These are phyloP conservation scores for Alternaria angustiovoidea DNA, from an alignment of 2,329 filamentous ascomycete species.

Conservation along the genomic window DNA sequence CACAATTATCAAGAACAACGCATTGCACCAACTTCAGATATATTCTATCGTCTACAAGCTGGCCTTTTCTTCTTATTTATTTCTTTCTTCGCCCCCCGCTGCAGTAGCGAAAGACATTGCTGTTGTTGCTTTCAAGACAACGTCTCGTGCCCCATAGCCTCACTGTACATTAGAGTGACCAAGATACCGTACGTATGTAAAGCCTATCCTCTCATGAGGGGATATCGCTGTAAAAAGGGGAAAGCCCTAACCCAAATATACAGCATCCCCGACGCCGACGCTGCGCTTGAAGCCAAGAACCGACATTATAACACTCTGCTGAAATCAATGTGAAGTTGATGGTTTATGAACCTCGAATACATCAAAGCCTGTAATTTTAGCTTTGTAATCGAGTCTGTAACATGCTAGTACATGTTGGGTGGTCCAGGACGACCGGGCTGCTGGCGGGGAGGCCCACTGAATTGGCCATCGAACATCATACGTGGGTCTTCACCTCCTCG, in stretches of 20 bases:
- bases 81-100: background rate
- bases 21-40: conserved; percentile 2
- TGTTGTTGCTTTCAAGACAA: background rate
- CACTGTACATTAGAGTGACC: conserved; percentile 2
- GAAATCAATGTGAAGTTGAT: conserved; percentile 8
- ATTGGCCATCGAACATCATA: conserved; percentile 50
- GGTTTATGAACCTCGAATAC: background rate
- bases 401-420: conserved; percentile 44
- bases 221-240: conserved; percentile 1
- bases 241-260: conserved; percentile 7
- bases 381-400: background rate
- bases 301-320: conserved; percentile 5
- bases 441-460: conserved; percentile 40
- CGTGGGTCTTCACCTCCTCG: conserved; percentile 46
- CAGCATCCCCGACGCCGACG: conserved; percentile 14
- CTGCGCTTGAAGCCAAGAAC: conserved; percentile 10
- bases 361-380: background rate
- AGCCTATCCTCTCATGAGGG: background rate
- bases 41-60: conserved; percentile 7
- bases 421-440: conserved; percentile 41
- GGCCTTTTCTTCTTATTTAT: conserved; percentile 8
- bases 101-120: conserved; percentile 1
- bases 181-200: background rate
- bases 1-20: background rate
- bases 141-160: conserved; percentile 2